phyloP scores from a whole-genome alignment of 345 rosid species.

The Carallia brachiata region DNA sequence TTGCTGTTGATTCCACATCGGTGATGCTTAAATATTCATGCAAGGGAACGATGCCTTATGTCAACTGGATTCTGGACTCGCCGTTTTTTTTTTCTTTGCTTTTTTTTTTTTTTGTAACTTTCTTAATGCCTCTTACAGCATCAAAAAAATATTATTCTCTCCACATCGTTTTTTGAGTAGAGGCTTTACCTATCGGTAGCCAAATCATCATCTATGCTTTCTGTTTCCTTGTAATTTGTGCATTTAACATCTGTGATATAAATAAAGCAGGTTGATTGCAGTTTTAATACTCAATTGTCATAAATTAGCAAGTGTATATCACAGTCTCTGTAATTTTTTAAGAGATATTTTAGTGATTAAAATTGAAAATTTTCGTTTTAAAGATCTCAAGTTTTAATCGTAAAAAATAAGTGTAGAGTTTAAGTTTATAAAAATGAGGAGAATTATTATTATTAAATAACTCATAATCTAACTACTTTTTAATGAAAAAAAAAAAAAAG shows the following conservation, averaged over 20 bases:
- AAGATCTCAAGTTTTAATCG: no score
- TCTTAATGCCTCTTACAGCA: neutral
- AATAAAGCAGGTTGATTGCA: neutral
- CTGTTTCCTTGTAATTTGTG: constrained; percentile 1
- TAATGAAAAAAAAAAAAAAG: no score
- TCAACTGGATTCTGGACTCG: constrained; percentile 26
- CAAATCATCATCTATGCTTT: constrained; percentile 8
- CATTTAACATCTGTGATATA: neutral
- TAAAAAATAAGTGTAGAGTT: no score
- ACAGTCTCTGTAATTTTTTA: no score
- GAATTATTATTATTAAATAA: no score
- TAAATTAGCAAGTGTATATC: neutral
- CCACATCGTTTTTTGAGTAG: constrained; percentile 17
- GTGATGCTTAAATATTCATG: constrained; percentile 11
- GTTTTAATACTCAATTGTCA: no score
- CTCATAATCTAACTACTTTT: no score
- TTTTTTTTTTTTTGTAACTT: neutral
- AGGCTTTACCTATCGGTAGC: constrained; percentile 13
- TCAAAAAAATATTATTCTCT: constrained; percentile 20
- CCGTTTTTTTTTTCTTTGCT: constrained; percentile 19
- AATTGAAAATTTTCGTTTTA: no score
- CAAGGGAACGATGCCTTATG: constrained; percentile 18
- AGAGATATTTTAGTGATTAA: no score
- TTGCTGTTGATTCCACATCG: constrained; percentile 12
- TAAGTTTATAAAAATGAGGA: no score